Base-by-base conservation (phyloP, 73 alveolate genomes). In the Paramecium tetraurelia region DNA sequence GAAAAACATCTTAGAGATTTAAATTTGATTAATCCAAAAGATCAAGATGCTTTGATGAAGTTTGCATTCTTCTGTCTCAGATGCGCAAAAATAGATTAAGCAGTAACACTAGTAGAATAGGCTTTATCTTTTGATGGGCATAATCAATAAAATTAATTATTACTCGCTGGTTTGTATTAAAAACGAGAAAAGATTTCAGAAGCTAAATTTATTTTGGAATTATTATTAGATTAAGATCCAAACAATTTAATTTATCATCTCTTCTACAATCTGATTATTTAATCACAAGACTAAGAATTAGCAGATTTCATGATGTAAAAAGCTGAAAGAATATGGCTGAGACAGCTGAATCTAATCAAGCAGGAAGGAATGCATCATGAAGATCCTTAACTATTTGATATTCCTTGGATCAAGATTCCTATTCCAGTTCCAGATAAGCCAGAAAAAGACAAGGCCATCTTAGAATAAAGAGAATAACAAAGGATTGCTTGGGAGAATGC, bases 1-100 rank as follows among this genome's bases (percentile, higher is more conserved):
- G 97, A 94, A 69, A 93, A 94, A 80, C 95, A 93, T 88, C 92
- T 93, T 80, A 92, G 94, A 57, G 95, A 96, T 50, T 89, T 97
- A 84, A 76, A 96, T 35, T 50, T 90, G 46, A 46, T 96, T 41
- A 96, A 97, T 75, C 97, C 94, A 41, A 96, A 96, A 53, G 97
- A 97, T 46, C 85, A 93, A 21, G 95, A 92, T 27, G 59, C 89
- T 12, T 85, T 95, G 93, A 92, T 95, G 80, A 96, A 92, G 33
- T 92, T 88, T 59, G 95, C 97, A 5, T 59, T 93, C 40, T 96
- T 94, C 59, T 95, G 89, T 69, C 92, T 95, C 27, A 97, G 98
- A 85, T 87, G 92, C 20, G 96, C 95, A 10, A 92, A 96, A 48
- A 71, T 93, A n/a, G 96, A 85, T 2, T 86, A 93, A 48, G 99